A percentile compares a stretch with the other conserved stretches of the same genome.
Evolutionary conservation across 208 protist genomes (phyloP).

Genomic region (Wallacemonas rigidus): DNA sequence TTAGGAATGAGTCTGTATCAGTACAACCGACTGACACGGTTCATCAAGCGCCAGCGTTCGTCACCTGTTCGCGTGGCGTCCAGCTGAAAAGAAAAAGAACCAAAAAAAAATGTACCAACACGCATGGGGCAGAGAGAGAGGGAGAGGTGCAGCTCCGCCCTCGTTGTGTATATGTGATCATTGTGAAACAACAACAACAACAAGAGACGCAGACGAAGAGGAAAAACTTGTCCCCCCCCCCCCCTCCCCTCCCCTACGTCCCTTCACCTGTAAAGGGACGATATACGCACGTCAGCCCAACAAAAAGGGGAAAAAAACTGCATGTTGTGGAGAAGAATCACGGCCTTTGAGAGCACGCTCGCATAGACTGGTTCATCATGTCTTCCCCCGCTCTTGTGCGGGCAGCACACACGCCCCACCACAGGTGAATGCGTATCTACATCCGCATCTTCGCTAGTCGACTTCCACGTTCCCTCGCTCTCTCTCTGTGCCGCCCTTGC

Average conservation of each 20-base stretch:
- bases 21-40: conserved; percentile 54
- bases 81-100: too few species aligned
- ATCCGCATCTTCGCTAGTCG: conserved; percentile 19
- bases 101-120: conserved; percentile 1
- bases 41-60: conserved; percentile 31
- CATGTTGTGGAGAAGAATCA: too few species aligned
- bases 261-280: too few species aligned
- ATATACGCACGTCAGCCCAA: too few species aligned
- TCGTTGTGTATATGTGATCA: too few species aligned
- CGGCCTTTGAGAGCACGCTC: background rate
- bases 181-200: too few species aligned
- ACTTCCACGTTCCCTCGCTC: background rate
- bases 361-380: background rate
- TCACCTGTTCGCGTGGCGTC: background rate
- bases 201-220: too few species aligned
- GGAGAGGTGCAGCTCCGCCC: background rate
- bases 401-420: background rate
- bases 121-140: background rate
- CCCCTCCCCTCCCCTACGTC: too few species aligned
- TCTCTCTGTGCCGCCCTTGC: conserved; percentile 15
- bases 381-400: background rate
- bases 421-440: background rate
- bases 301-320: too few species aligned
- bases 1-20: conserved; percentile 59
- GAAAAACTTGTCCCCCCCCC: too few species aligned